These are phyloP conservation scores for Fomitiporia mediterranea DNA, from an alignment of 1,284 basidiomycete species.

Conservation along the genomic window DNA sequence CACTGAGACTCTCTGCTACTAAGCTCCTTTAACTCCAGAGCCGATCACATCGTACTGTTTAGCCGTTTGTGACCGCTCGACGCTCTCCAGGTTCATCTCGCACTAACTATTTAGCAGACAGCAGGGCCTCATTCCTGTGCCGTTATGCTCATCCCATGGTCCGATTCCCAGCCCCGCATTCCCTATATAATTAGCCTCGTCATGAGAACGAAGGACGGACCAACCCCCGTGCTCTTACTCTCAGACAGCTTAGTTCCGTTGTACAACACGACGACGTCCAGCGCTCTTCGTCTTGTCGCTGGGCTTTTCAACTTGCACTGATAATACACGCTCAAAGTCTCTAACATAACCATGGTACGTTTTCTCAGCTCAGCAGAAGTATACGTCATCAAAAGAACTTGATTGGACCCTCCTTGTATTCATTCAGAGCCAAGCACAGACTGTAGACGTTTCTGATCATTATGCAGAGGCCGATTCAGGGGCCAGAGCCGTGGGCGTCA, in stretches of 20 bases:
- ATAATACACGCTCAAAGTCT: too few relatives aligned
- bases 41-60: too few relatives aligned
- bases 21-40: too few relatives aligned
- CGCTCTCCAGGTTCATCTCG: background rate
- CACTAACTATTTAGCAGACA: conserved; percentile 12
- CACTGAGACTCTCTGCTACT: too few relatives aligned
- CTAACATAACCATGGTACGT: background rate
- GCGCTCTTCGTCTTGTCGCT: background rate
- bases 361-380: too few relatives aligned
- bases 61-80: too few relatives aligned
- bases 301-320: too few relatives aligned
- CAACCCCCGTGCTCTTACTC: background rate
- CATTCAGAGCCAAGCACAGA: background rate
- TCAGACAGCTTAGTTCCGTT: background rate
- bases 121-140: background rate
- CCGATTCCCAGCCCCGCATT: conserved; percentile 3
- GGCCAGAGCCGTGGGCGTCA: conserved; percentile 7
- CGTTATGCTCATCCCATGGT: too few relatives aligned
- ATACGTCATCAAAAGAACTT: background rate
- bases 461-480: conserved; percentile 15
- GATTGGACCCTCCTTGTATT: background rate
- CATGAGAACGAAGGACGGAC: background rate
- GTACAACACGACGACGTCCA: background rate
- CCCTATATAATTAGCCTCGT: conserved; percentile 4
- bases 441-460: conserved; percentile 6